A percentile compares a stretch with the other conserved stretches of the same genome.
phyloP scores from a whole-genome alignment of 2,329 filamentous ascomycete genomes.

The Hypoxylon sp. region DNA sequence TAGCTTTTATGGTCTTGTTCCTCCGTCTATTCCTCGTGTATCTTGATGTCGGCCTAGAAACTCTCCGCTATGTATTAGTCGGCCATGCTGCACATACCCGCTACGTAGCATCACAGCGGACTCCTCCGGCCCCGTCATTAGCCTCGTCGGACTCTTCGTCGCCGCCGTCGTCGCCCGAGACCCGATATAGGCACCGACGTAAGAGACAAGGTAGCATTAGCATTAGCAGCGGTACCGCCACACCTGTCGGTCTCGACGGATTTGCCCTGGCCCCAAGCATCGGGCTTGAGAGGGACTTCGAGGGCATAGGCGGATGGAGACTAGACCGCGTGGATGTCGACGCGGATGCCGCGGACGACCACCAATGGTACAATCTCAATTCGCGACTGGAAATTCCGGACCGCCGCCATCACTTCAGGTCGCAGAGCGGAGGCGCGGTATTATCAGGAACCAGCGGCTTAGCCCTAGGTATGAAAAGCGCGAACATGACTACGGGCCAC shows the following conservation, averaged over 20 bases:
- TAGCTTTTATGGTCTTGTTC: constrained; percentile 74
- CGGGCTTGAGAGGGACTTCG: constrained; percentile 70
- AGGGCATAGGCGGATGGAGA: constrained; percentile 73
- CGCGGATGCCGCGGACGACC: constrained; percentile 58
- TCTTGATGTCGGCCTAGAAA: constrained; percentile 71
- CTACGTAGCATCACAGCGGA: constrained; percentile 48
- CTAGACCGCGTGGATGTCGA: constrained; percentile 52
- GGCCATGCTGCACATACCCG: constrained; percentile 56
- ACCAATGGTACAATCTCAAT: constrained; percentile 54
- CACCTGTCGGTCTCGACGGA: constrained; percentile 48
- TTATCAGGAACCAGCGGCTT: constrained; percentile 41
- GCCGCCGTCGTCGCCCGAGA: constrained; percentile 42
- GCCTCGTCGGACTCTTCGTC: constrained; percentile 47
- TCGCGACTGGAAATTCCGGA: constrained; percentile 53
- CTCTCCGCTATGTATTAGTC: constrained; percentile 70
- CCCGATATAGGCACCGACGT: constrained; percentile 38
- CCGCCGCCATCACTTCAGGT: constrained; percentile 52
- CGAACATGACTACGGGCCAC: constrained; percentile 45
- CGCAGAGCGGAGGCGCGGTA: constrained; percentile 51
- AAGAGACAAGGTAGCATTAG: constrained; percentile 47
- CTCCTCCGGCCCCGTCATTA: constrained; percentile 34
- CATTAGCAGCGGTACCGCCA: constrained; percentile 47
- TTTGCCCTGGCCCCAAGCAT: constrained; percentile 63
- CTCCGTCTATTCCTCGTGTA: constrained; percentile 74
- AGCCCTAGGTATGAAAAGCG: constrained; percentile 42